Conservation (phyloP, 2,329 filamentous ascomycete genomes). For the Xylaria sp. region DNA sequence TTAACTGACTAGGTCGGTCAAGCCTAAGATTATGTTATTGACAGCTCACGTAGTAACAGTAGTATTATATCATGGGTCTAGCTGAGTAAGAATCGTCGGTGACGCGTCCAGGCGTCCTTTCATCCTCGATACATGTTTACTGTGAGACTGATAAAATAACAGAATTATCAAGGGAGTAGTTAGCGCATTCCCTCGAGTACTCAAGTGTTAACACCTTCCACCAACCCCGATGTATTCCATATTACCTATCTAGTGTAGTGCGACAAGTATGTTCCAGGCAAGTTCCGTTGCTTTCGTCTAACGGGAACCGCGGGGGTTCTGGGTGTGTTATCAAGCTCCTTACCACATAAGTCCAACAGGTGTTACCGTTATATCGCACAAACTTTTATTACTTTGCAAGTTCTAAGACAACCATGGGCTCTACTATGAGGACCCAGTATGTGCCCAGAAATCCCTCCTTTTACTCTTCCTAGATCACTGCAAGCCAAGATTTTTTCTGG, state of each 20-base stretch:
- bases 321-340: neutral
- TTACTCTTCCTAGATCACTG: neutral
- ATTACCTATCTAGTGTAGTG: too few relatives aligned
- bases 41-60: neutral
- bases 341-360: neutral
- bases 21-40: neutral
- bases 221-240: too few relatives aligned
- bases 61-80: neutral
- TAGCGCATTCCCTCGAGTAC: neutral
- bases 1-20: neutral
- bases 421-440: neutral
- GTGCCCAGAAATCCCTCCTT: neutral
- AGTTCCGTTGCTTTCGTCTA: too few relatives aligned
- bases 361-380: neutral
- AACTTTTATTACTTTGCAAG: neutral
- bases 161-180: neutral
- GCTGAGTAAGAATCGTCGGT: neutral
- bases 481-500: neutral
- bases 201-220: neutral
- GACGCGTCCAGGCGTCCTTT: conserved; percentile 5
- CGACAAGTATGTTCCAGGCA: too few relatives aligned
- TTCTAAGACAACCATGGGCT: neutral
- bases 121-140: neutral
- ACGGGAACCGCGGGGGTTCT: too few relatives aligned
- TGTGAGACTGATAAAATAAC: neutral